Percentiles rank a stretch among this genome's conserved stretches.
phyloP scores from a whole-genome alignment of 1,284 basidiomycete genomes.

The Sanghuangporus baumii region DNA sequence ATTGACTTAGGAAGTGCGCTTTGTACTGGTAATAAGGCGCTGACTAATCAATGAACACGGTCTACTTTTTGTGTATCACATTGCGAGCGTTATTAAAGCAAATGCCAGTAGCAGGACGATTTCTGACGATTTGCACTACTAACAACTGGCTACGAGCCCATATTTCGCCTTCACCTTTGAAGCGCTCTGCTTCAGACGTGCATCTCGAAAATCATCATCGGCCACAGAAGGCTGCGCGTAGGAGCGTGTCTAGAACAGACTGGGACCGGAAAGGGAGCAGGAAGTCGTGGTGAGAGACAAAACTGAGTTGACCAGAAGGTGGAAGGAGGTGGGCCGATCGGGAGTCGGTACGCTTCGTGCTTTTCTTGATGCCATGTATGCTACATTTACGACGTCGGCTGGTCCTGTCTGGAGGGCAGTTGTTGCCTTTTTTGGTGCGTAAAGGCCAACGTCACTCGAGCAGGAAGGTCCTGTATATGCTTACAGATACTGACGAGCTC shows the following conservation, averaged over 20 bases:
- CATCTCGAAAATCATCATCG: neutral
- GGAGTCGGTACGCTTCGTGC: neutral
- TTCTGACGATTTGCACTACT: too few species aligned
- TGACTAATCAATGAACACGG: too few species aligned
- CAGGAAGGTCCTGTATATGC: neutral
- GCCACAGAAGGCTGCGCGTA: conserved; percentile 7
- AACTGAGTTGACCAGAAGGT: neutral
- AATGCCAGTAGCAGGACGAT: too few species aligned
- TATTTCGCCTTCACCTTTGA: conserved; percentile 8
- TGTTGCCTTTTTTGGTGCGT: neutral
- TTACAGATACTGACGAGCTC: neutral
- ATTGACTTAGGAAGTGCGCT: too few species aligned
- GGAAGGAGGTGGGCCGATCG: neutral
- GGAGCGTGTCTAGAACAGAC: neutral
- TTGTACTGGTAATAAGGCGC: too few species aligned
- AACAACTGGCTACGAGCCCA: neutral
- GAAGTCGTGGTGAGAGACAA: neutral
- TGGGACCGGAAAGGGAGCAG: neutral
- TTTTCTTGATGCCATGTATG: neutral
- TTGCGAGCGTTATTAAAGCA: too few species aligned
- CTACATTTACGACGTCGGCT: neutral
- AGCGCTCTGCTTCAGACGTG: conserved; percentile 16
- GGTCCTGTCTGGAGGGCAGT: neutral
- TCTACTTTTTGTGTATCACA: too few species aligned
- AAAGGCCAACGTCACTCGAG: neutral